phyloP scores from a whole-genome alignment of 179 eudicot species.

The Monotropa hypopitys region DNA sequence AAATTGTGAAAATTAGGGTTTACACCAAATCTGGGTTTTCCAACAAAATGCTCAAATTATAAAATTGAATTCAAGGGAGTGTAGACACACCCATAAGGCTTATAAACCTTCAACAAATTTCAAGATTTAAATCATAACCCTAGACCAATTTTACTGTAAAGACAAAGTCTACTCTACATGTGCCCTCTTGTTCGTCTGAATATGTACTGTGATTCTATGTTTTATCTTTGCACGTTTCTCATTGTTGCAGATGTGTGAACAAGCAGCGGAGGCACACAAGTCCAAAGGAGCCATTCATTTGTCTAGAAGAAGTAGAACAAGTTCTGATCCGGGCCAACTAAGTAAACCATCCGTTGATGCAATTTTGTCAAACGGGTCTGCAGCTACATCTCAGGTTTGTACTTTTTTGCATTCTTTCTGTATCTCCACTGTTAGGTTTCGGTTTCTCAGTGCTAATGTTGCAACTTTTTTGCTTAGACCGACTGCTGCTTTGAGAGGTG shows the following conservation, averaged over 20 bases:
- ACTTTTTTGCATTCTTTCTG: conserved; percentile 3
- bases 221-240: not conserved
- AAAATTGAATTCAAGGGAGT: too few relatives aligned
- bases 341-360: conserved; percentile 88
- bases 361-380: conserved; percentile 43
- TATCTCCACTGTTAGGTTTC: not conserved
- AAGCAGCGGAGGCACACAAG: conserved; percentile 96
- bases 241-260: conserved; percentile 78
- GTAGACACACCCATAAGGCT: too few relatives aligned
- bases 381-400: conserved; percentile 52
- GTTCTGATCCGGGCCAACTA: conserved; percentile 52
- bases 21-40: too few relatives aligned
- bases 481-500: not conserved
- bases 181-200: not conserved
- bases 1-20: too few relatives aligned
- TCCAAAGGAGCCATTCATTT: conserved; percentile 67
- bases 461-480: not conserved
- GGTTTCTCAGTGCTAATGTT: not conserved
- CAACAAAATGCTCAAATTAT: too few relatives aligned
- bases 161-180: not conserved
- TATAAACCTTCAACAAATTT: too few relatives aligned
- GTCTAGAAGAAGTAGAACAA: conserved; percentile 57
- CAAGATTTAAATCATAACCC: too few relatives aligned
- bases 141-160: too few relatives aligned
- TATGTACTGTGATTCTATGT: not conserved